Percentiles rank a stretch among this genome's conserved stretches.
phyloP scores from a whole-genome alignment of 768 basidiomycete genomes.

The Lyophyllum atratum region DNA sequence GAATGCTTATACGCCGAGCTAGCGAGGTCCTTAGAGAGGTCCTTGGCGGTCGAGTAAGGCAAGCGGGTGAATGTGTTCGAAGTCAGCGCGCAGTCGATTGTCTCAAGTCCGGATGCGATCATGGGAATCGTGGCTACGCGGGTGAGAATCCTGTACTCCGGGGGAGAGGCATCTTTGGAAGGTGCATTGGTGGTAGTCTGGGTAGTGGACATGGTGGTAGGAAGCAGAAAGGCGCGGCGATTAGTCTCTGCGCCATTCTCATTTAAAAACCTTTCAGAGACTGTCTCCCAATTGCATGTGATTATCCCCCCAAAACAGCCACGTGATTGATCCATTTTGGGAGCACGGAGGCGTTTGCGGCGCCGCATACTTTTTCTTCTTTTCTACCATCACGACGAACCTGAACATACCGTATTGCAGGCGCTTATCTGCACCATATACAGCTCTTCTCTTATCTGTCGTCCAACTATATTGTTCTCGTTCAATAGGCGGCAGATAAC shows the following conservation, averaged over 20 bases:
- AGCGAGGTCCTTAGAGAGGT: slow-evolving; percentile 61
- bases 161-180: slow-evolving; percentile 26
- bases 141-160: slow-evolving; percentile 61
- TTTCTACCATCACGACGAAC: neutral
- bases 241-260: slow-evolving; percentile 2
- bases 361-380: neutral
- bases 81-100: slow-evolving; percentile 60
- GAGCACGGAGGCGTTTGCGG: neutral
- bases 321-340: slow-evolving; percentile 5
- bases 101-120: slow-evolving; percentile 61
- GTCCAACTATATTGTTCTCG: too few species aligned
- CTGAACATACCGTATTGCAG: neutral
- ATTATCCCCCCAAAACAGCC: slow-evolving; percentile 4
- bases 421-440: too few species aligned
- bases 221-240: slow-evolving; percentile 16
- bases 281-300: slow-evolving; percentile 5
- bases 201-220: slow-evolving; percentile 29
- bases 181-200: slow-evolving; percentile 13
- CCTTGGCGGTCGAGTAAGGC: slow-evolving; percentile 67
- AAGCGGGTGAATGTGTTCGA: slow-evolving; percentile 62
- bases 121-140: slow-evolving; percentile 78
- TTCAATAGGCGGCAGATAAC: too few species aligned
- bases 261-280: neutral
- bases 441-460: too few species aligned
- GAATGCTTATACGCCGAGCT: slow-evolving; percentile 60